Conservation (phyloP, 2,329 filamentous ascomycete genomes). For the Berkeleyomyces basicola region DNA sequence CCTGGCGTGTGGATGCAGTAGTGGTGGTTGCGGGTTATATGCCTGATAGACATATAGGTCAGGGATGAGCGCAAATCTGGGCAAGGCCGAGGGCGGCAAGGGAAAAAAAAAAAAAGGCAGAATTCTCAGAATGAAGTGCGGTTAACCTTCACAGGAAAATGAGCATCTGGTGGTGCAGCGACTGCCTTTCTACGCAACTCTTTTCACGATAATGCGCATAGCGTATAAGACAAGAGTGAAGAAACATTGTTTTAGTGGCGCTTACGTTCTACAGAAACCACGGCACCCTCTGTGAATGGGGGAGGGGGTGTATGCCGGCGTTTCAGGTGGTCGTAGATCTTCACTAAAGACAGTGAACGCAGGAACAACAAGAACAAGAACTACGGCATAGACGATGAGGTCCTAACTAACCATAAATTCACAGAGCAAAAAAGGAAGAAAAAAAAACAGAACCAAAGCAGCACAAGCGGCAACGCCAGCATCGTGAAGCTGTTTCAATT, state of each 20-base stretch:
- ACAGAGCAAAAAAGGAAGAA: background rate
- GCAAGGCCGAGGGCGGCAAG: background rate
- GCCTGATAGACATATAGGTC: background rate
- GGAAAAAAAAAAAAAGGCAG: background rate
- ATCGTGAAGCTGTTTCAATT: background rate
- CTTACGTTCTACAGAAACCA: background rate
- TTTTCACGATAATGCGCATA: background rate
- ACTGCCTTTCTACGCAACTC: background rate
- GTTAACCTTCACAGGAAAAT: background rate
- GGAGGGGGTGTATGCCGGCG: background rate
- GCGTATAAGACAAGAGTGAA: background rate
- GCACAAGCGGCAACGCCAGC: background rate
- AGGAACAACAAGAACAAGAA: background rate
- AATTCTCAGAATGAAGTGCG: background rate
- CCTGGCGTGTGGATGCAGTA: background rate
- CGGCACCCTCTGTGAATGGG: background rate
- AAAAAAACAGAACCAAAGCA: background rate
- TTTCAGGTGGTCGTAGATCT: background rate
- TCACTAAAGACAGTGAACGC: background rate
- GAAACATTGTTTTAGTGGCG: conserved; percentile 3
- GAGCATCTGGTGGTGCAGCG: background rate
- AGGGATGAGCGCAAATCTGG: background rate
- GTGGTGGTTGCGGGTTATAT: background rate
- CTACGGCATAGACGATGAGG: background rate
- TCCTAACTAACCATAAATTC: background rate